Conservation (phyloP, 805 yeast species). For the Ogataea degrootiae region DNA sequence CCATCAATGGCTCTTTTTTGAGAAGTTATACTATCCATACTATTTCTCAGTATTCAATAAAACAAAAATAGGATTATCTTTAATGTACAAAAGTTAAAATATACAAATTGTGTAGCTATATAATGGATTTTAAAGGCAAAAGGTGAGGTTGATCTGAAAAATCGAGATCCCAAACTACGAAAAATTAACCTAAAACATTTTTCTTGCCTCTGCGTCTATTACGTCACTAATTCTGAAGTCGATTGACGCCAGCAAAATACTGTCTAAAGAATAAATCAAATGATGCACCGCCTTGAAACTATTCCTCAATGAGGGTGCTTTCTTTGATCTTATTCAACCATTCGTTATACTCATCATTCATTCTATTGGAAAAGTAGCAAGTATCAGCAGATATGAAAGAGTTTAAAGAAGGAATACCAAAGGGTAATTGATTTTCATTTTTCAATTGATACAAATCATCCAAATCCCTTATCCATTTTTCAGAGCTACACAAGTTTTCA, state of each 20-base stretch:
- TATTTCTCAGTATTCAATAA: not conserved
- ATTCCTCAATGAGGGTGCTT: constrained; percentile 5
- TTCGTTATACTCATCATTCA: constrained; percentile 26
- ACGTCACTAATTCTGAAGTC: not conserved
- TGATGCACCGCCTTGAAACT: not conserved
- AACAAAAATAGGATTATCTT: too few species aligned
- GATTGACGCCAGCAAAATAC: not conserved
- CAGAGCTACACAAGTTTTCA: constrained; percentile 48
- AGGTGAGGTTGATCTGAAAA: too few species aligned
- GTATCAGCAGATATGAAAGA: constrained; percentile 17
- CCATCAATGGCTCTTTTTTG: constrained; percentile 10
- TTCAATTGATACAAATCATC: constrained; percentile 26
- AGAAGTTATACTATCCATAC: constrained; percentile 3
- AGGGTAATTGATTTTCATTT: constrained; percentile 30
- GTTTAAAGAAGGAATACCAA: constrained; percentile 19
- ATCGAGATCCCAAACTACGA: too few species aligned
- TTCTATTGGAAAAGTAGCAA: constrained; percentile 27
- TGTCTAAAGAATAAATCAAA: not conserved
- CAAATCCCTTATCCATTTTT: constrained; percentile 58
- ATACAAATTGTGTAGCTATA: not conserved
- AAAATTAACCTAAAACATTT: too few species aligned
- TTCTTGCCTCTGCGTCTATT: not conserved
- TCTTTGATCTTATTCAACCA: constrained; percentile 31
- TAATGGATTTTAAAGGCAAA: constrained; percentile 3
- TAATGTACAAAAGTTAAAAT: not conserved